Evolutionary conservation across 345 rosid species (phyloP).

Genomic region (Melaleuca quinquenervia): DNA sequence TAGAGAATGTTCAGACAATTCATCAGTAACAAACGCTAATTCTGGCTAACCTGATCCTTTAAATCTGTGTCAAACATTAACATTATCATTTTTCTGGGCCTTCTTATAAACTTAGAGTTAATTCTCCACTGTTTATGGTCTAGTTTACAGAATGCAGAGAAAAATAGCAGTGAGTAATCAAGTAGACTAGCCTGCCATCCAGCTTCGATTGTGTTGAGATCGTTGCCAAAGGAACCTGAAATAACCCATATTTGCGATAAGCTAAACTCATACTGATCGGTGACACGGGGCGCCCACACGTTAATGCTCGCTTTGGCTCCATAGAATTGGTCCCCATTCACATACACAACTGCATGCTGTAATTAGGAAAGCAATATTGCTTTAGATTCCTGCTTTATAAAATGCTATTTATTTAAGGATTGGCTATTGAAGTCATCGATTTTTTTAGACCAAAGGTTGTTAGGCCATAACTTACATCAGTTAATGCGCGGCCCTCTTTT

Average conservation of each 20-base stretch:
- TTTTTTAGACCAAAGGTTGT: background rate
- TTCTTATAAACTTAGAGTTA: background rate
- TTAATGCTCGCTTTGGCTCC: conserved; percentile 94
- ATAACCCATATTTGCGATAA: conserved; percentile 93
- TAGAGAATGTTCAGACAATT: background rate
- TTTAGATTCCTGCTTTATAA: background rate
- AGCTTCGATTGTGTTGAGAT: conserved; percentile 95
- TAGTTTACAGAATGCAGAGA: background rate
- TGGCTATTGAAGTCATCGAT: background rate
- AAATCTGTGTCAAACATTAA: background rate
- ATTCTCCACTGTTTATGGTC: background rate
- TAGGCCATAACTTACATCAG: background rate
- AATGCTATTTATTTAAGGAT: background rate
- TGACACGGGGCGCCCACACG: conserved; percentile 84
- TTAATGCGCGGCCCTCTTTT: conserved; percentile 1
- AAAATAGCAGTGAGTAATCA: background rate
- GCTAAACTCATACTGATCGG: conserved; percentile 75
- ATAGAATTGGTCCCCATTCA: conserved; percentile 72
- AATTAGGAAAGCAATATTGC: background rate
- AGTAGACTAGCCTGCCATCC: conserved; percentile 78
- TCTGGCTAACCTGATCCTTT: background rate
- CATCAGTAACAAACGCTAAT: background rate
- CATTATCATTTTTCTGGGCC: background rate
- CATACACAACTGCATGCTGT: conserved; percentile 97
- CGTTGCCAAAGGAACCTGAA: conserved; percentile 90